These are phyloP conservation scores for Pinus albicaulis DNA, from an alignment of 75 land plant species.

Conservation along the genomic window DNA sequence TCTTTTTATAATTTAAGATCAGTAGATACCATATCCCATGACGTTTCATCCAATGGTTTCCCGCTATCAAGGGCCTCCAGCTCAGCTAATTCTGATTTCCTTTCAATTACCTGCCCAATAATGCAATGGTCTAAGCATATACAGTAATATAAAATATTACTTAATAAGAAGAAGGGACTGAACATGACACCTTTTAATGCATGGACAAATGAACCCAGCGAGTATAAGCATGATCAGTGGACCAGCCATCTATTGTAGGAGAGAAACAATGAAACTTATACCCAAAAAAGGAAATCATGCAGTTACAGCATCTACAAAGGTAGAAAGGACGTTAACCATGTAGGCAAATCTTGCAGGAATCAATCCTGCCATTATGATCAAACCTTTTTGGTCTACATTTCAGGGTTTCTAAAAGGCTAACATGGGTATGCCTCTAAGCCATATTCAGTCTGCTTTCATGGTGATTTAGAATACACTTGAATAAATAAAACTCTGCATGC, in stretches of 20 bases:
- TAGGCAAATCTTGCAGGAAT: too few relatives aligned
- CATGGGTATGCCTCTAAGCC: too few relatives aligned
- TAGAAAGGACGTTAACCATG: too few relatives aligned
- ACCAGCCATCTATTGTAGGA: neutral
- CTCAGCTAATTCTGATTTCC: conserved; percentile 74
- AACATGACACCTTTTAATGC: neutral
- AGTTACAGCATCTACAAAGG: too few relatives aligned
- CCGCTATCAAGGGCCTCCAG: conserved; percentile 94
- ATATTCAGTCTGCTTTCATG: too few relatives aligned
- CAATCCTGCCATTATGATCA: too few relatives aligned
- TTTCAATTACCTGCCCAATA: conserved; percentile 68
- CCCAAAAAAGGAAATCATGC: too few relatives aligned
- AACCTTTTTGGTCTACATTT: too few relatives aligned
- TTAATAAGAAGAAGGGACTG: neutral
- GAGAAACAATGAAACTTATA: too few relatives aligned
- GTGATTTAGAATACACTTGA: too few relatives aligned
- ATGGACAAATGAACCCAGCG: neutral
- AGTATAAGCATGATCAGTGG: neutral
- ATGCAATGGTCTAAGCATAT: neutral
- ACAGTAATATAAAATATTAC: neutral
- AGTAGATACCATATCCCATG: conserved; percentile 90
- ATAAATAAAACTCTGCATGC: too few relatives aligned
- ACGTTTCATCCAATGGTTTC: conserved; percentile 95
- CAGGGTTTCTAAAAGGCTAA: too few relatives aligned
- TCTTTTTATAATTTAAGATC: neutral